Evolutionary conservation across 2,329 filamentous ascomycete genomes (phyloP), one percentile per base, ranked within the genome.

Genomic region (Paecilomyces formosus): DNA sequence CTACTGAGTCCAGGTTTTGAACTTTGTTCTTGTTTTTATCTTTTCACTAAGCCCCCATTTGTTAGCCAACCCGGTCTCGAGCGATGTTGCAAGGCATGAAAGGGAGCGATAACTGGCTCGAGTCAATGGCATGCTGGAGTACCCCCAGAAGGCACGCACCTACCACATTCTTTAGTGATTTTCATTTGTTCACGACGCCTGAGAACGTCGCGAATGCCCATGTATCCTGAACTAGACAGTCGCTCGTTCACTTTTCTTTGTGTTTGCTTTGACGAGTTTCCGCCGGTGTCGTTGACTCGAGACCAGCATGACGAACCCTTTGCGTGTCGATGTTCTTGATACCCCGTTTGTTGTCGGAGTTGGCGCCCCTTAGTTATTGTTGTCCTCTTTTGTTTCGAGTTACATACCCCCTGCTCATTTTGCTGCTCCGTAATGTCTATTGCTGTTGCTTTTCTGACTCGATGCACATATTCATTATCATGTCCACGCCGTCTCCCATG

Each of bases 401-500:
- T 45, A 45, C 39, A 45, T 45, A 45, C 39, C 39, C 35, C 39
- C 39, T 45, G 39, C 39, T 45, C 39, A 45, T n/a, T 18, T 18
- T 45, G 15, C 9, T 45, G 15, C 8, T n/a, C n/a, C n/a, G 39
- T 18, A 18, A 45, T 45, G 39, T 45, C n/a, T 45, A 63, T 56
- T 35, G 58, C 60, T 58, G 57, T 55, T 57, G 53, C 31, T 54
- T 56, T 45, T 62, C 58, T 45, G 53, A 55, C 63, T 63, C 60
- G 56, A 58, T 63, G 64, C 56, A 60, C 57, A 63, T 64, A 61
- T 61, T 53, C 30, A 18, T 8, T 21, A 9, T 45, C 39, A 45
- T 45, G 39, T 45, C n/a, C 39, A 45, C 39, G 39, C n/a, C 18
- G 39, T 45, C 39, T 18, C 5, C 39, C 13, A 45, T 45, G 39